A percentile compares a stretch with the other conserved stretches of the same genome.
Conservation (phyloP, 2,329 filamentous ascomycete genomes). For the Talaromyces sp. region DNA sequence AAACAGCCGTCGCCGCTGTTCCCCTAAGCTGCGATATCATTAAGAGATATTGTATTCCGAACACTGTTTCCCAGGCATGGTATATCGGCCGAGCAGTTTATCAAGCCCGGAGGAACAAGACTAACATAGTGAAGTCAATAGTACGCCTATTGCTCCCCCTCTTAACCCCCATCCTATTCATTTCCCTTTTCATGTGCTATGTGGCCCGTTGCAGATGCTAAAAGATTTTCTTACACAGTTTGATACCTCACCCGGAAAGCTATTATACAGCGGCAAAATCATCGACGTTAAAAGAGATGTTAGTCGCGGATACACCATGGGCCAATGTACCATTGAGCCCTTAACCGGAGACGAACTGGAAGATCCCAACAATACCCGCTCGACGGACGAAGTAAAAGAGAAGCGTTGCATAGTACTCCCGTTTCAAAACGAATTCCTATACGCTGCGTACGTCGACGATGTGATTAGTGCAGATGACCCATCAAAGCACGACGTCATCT, state of each 20-base stretch:
- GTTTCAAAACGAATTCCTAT: slow-evolving; percentile 30
- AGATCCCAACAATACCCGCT: not conserved
- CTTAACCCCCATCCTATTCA: too few species aligned
- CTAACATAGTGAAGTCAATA: slow-evolving; percentile 39
- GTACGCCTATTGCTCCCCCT: slow-evolving; percentile 24
- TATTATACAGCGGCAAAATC: slow-evolving; percentile 45
- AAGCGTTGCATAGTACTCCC: slow-evolving; percentile 18
- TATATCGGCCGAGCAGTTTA: slow-evolving; percentile 27
- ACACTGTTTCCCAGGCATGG: slow-evolving; percentile 29
- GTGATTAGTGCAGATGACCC: slow-evolving; percentile 1
- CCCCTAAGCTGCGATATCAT: slow-evolving; percentile 22
- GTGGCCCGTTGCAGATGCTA: not conserved
- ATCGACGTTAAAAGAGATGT: slow-evolving; percentile 39
- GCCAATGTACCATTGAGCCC: slow-evolving; percentile 27
- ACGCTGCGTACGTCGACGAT: slow-evolving; percentile 20
- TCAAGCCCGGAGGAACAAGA: slow-evolving; percentile 22
- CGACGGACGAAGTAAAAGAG: slow-evolving; percentile 1
- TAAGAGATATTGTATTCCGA: slow-evolving; percentile 24
- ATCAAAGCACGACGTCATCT: slow-evolving; percentile 21
- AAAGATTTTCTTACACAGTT: slow-evolving; percentile 18
- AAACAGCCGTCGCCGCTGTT: slow-evolving; percentile 19
- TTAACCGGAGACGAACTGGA: slow-evolving; percentile 22
- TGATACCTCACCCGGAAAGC: slow-evolving; percentile 28
- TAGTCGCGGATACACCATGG: slow-evolving; percentile 38
- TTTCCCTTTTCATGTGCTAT: not conserved